phyloP scores from a whole-genome alignment of 331 rosid species.

The Phaseolus coccineus region DNA sequence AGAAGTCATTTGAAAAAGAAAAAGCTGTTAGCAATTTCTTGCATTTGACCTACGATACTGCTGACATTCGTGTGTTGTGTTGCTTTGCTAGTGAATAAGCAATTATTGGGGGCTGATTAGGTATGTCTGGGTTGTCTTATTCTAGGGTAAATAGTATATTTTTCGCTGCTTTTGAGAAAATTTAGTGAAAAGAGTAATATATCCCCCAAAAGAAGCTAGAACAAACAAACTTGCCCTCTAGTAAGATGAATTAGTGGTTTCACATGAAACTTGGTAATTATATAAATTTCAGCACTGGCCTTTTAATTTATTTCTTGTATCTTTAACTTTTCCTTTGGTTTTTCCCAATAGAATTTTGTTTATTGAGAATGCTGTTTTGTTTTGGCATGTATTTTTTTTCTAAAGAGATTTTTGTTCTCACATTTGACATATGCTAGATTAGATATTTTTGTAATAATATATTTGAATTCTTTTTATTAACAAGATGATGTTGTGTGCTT shows the following conservation, averaged over 20 bases:
- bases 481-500: slow-evolving; percentile 37
- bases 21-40: slow-evolving; percentile 2
- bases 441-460: slow-evolving; percentile 3
- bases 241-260: slow-evolving; percentile 5
- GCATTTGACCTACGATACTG: slow-evolving; percentile 10
- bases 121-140: not conserved
- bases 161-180: not conserved
- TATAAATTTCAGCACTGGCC: not conserved
- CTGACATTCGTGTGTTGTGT: slow-evolving; percentile 22
- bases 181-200: not conserved
- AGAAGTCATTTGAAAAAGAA: not conserved
- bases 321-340: not conserved
- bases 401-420: not conserved
- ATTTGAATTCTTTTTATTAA: slow-evolving; percentile 23
- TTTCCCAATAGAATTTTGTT: not conserved
- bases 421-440: slow-evolving; percentile 33
- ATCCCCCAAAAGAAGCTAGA: not conserved
- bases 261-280: slow-evolving; percentile 4
- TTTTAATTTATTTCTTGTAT: slow-evolving; percentile 5
- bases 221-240: not conserved
- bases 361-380: slow-evolving; percentile 16
- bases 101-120: not conserved
- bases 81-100: slow-evolving; percentile 10
- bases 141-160: not conserved
- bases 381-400: slow-evolving; percentile 12